Base-by-base conservation (phyloP, 2,329 filamentous ascomycete species). In the Akanthomyces dipterigenus region DNA sequence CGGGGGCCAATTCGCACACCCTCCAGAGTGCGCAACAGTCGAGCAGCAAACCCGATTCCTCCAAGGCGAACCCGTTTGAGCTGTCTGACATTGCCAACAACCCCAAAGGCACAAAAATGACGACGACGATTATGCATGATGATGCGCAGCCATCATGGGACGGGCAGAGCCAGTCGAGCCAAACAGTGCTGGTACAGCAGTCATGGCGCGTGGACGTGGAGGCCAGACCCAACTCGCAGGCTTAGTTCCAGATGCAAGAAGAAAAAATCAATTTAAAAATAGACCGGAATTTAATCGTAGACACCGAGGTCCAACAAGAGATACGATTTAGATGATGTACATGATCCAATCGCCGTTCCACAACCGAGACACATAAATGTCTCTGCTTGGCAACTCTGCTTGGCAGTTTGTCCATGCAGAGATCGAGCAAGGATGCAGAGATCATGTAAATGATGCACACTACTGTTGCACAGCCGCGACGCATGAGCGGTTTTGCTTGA, bases 141-240 rank as follows among this genome's bases (percentile, higher is more conserved):
- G 51, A 61, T 3, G 43, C 18, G 4, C 42, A 55, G 42, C 50
- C 43, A 5, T 45, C 40, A 43, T 61, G 59, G 59, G 59, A 61
- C n/a, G 59, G 42, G 3, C 40, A 61, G 51, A 61, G 59, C 51
- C 59, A 61, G 16, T 53, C 59, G 7, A 61, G 59, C 51, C 59
- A 61, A 22, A 61, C 59, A 14, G 59, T 61, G 40, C 59, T 61
- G n/a, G 51, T 61, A 16, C 50, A 55, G 18, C 50, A 61, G 59
- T 55, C 59, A 9, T 61, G 59, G 59, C 42, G 43, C 12, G 59
- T 61, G 2, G 59, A 61, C 12, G 50, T 61, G 12, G 59, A 61
- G 24, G 38, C 46, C 9, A n/a, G 49, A 9, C 38, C 48, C 4
- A 24, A 34, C 3, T 36, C 57, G 9, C 14, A 49, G 16, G 55